Evolutionary conservation across 192 early-diverging fungal species (phyloP).

Genomic region (Gigaspora rosea): DNA sequence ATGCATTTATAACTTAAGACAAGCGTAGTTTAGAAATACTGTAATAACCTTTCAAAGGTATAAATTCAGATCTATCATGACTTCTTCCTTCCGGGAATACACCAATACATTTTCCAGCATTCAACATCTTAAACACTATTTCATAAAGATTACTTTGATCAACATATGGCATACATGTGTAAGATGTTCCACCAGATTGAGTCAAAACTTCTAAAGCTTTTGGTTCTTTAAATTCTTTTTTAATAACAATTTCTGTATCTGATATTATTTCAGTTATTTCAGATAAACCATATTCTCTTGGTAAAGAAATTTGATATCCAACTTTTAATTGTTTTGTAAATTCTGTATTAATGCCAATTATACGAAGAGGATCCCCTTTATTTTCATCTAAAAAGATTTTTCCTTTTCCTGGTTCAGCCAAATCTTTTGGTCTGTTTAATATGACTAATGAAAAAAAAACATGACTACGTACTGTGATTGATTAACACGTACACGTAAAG

Average conservation of each 20-base stretch:
- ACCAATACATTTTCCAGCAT: constrained; percentile 76
- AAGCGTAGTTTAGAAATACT: neutral
- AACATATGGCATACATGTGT: constrained; percentile 78
- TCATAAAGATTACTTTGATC: constrained; percentile 89
- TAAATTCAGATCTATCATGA: constrained; percentile 94
- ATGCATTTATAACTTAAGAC: too few relatives aligned
- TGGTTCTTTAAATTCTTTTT: constrained; percentile 75
- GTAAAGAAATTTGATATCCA: constrained; percentile 65
- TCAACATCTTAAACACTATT: constrained; percentile 78
- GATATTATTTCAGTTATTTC: constrained; percentile 79
- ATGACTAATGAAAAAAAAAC: too few relatives aligned
- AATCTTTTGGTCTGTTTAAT: constrained; percentile 78
- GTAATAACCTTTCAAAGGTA: constrained; percentile 84
- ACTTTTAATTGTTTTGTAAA: constrained; percentile 70
- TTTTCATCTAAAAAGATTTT: constrained; percentile 65
- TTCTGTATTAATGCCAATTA: constrained; percentile 70
- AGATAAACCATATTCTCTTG: constrained; percentile 58
- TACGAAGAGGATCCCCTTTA: constrained; percentile 63
- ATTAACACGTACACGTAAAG: neutral
- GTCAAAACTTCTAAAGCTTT: constrained; percentile 67
- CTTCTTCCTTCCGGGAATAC: constrained; percentile 99
- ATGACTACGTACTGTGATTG: neutral
- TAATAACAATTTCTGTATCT: constrained; percentile 79
- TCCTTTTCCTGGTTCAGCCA: constrained; percentile 74
- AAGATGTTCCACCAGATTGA: constrained; percentile 54